A percentile compares a stretch with the other conserved stretches of the same genome.
These are phyloP conservation scores for Laburnicola sp. DNA, from an alignment of 2,329 filamentous ascomycete genomes.

Conservation along the genomic window DNA sequence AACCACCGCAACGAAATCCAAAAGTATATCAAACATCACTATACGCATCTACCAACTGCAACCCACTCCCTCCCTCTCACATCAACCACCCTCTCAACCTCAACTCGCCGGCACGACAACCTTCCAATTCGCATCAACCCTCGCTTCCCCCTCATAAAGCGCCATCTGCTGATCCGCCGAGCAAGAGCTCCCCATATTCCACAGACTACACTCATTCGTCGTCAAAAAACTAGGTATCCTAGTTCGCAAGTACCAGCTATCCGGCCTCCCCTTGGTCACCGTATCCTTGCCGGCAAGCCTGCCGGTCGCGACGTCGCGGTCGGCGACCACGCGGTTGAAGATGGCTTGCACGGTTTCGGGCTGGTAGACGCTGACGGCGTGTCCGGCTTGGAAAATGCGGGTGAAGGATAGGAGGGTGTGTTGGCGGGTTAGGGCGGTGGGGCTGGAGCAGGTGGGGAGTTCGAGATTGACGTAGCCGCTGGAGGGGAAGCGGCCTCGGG, in stretches of 20 bases:
- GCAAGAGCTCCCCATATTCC: neutral
- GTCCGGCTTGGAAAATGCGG: conserved; percentile 39
- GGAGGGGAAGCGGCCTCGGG: neutral
- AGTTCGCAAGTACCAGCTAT: neutral
- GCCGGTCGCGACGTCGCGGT: conserved; percentile 7
- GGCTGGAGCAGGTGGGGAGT: conserved; percentile 22
- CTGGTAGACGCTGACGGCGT: conserved; percentile 9
- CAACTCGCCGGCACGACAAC: neutral
- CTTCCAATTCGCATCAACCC: neutral
- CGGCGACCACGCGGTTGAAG: conserved; percentile 8
- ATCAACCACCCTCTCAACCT: neutral
- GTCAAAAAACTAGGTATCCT: neutral
- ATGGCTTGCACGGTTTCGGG: conserved; percentile 3
- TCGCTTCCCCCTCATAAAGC: neutral
- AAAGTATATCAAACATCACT: too few species aligned
- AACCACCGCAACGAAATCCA: too few species aligned
- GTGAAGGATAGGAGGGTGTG: conserved; percentile 41
- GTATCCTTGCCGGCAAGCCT: neutral
- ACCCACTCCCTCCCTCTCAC: too few species aligned
- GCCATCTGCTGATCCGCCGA: neutral
- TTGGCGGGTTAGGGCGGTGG: conserved; percentile 38
- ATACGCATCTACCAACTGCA: neutral
- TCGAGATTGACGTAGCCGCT: conserved; percentile 46
- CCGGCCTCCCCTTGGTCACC: neutral
- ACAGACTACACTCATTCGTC: neutral